Percentiles rank a stretch among this genome's conserved stretches.
phyloP scores from a whole-genome alignment of 768 basidiomycete genomes.

The Hericium alpestre region DNA sequence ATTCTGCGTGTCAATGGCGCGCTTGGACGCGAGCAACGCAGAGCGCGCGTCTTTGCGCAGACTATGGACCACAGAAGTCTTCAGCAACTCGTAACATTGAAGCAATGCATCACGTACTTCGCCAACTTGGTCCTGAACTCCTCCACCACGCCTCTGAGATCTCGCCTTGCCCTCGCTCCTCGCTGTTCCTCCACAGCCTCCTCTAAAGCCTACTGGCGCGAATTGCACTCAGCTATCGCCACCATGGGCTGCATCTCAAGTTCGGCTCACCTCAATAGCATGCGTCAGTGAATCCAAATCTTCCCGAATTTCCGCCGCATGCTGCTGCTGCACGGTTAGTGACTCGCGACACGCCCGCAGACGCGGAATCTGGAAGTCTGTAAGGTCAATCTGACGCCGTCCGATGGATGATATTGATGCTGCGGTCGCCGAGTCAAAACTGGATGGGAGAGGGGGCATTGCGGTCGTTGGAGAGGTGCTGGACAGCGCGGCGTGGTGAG shows the following conservation, averaged over 20 bases:
- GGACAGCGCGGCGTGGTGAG: too few species aligned
- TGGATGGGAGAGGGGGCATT: constrained; percentile 57
- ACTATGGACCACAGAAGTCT: constrained; percentile 23
- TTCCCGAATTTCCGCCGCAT: constrained; percentile 65
- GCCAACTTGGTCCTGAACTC: constrained; percentile 36
- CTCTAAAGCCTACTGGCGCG: constrained; percentile 45
- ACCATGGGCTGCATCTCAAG: not conserved
- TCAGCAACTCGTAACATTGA: not conserved
- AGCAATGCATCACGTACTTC: constrained; percentile 29
- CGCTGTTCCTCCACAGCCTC: constrained; percentile 64
- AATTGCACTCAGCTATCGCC: not conserved
- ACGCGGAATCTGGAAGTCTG: constrained; percentile 65
- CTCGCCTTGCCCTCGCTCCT: constrained; percentile 39
- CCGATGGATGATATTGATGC: constrained; percentile 41
- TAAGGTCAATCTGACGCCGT: constrained; percentile 52
- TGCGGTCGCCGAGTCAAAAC: constrained; percentile 40
- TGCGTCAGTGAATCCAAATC: constrained; percentile 54
- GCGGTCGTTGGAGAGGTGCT: too few species aligned
- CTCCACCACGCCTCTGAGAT: constrained; percentile 39
- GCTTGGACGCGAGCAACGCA: constrained; percentile 67
- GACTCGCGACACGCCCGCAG: constrained; percentile 62
- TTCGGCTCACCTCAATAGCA: constrained; percentile 51
- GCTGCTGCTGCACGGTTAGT: constrained; percentile 56
- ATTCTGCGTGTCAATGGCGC: constrained; percentile 51
- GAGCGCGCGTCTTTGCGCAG: constrained; percentile 52